A percentile compares a stretch with the other conserved stretches of the same genome.
Evolutionary conservation across 345 rosid genomes (phyloP).

Genomic region (Sisymbrium altissimum): DNA sequence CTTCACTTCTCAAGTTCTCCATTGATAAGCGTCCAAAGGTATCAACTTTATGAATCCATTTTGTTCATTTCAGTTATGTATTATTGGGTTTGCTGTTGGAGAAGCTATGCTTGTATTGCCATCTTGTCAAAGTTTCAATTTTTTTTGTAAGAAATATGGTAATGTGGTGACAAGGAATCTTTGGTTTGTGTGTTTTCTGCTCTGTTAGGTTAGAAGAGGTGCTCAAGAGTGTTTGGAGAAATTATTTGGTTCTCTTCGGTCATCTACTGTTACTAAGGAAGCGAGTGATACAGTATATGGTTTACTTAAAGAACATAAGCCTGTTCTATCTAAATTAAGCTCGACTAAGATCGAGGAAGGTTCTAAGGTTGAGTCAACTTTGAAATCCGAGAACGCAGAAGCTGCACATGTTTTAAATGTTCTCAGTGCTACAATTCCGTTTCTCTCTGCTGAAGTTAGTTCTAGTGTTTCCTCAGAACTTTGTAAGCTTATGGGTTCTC

Average conservation of each 20-base stretch:
- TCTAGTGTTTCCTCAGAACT: conserved; percentile 48
- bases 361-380: conserved; percentile 39
- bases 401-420: conserved; percentile 73
- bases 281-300: conserved; percentile 59
- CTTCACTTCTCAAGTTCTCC: conserved; percentile 56
- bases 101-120: neutral
- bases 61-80: neutral
- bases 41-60: neutral
- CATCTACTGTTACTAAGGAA: conserved; percentile 48
- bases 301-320: conserved; percentile 42
- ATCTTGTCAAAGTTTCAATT: neutral
- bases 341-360: conserved; percentile 37
- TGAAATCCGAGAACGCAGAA: conserved; percentile 53
- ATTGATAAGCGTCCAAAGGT: conserved; percentile 93
- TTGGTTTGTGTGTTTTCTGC: conserved; percentile 4
- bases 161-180: neutral
- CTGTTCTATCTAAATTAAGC: conserved; percentile 31
- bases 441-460: conserved; percentile 49
- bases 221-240: conserved; percentile 79
- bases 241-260: conserved; percentile 45
- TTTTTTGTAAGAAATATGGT: neutral
- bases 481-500: conserved; percentile 46
- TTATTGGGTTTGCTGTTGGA: neutral
- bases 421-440: conserved; percentile 52
- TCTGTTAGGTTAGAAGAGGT: conserved; percentile 66